These are phyloP conservation scores for Acacia confusa DNA, from an alignment of 306 rosid species.

Conservation along the genomic window DNA sequence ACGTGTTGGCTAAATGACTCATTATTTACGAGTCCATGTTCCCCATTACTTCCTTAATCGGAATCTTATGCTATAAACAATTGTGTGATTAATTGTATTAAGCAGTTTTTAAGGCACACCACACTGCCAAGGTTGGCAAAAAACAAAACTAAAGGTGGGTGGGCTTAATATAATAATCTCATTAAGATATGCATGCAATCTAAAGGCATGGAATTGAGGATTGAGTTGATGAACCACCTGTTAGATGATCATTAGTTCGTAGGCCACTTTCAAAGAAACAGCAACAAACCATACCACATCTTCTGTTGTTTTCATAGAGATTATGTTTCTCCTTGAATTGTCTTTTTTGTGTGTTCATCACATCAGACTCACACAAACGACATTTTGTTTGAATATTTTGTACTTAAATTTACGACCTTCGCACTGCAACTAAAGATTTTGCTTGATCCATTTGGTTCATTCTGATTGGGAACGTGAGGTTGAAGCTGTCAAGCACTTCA, in stretches of 20 bases:
- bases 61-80: conserved; percentile 37
- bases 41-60: conserved; percentile 49
- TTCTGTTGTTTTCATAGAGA: conserved; percentile 24
- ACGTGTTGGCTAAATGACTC: conserved; percentile 51
- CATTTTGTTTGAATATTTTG: conserved; percentile 16
- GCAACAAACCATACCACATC: conserved; percentile 42
- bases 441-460: conserved; percentile 29
- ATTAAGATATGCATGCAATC: conserved; percentile 23
- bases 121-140: conserved; percentile 30
- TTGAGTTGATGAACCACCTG: conserved; percentile 40
- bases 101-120: conserved; percentile 22
- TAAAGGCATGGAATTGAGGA: conserved; percentile 33
- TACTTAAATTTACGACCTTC: conserved; percentile 20
- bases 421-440: conserved; percentile 31
- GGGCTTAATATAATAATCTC: background rate
- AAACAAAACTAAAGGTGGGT: conserved; percentile 13
- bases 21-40: conserved; percentile 22
- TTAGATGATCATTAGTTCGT: conserved; percentile 30
- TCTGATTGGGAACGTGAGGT: conserved; percentile 29
- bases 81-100: conserved; percentile 27
- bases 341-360: background rate
- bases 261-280: conserved; percentile 47
- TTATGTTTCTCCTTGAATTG: background rate
- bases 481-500: conserved; percentile 34
- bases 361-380: background rate